These are phyloP conservation scores for Tulasnella sp. DNA, from an alignment of 768 basidiomycete species.

Conservation along the genomic window DNA sequence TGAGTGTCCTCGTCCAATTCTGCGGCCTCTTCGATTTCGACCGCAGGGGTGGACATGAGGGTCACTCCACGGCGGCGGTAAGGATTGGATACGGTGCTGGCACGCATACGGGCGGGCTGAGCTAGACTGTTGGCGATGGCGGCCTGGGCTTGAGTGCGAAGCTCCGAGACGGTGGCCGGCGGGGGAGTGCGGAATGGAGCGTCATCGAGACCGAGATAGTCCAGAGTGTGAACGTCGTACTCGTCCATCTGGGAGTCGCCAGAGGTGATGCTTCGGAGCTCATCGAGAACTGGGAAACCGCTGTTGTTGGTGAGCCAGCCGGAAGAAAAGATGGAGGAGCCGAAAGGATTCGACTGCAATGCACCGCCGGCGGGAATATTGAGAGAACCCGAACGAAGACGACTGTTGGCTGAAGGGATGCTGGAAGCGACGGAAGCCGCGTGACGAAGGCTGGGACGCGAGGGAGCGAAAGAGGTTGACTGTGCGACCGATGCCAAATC, in stretches of 20 bases:
- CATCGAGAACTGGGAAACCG: constrained; percentile 52
- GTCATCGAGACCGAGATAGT: constrained; percentile 92
- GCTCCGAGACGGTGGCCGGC: constrained; percentile 78
- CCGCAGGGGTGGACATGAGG: constrained; percentile 46
- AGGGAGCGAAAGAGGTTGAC: constrained; percentile 18
- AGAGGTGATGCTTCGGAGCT: constrained; percentile 68
- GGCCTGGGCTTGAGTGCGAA: constrained; percentile 81
- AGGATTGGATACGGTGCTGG: constrained; percentile 89
- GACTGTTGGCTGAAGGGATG: constrained; percentile 51
- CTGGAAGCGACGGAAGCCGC: constrained; percentile 54
- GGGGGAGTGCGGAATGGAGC: constrained; percentile 47
- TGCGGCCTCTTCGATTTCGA: constrained; percentile 50
- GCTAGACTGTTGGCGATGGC: constrained; percentile 75
- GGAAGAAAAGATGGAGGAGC: constrained; percentile 78
- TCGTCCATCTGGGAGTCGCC: constrained; percentile 74
- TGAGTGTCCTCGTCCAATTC: constrained; percentile 34
- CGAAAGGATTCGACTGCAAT: constrained; percentile 64
- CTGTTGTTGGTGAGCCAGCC: constrained; percentile 63
- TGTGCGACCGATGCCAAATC: background rate
- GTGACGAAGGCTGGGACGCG: constrained; percentile 60
- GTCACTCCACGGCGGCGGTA: constrained; percentile 56
- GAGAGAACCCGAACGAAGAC: constrained; percentile 85
- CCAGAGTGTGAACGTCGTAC: constrained; percentile 87
- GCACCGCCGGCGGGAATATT: constrained; percentile 65
- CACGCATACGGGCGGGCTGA: constrained; percentile 69